Percentiles rank a stretch among this genome's conserved stretches.
phyloP scores from a whole-genome alignment of 495 filamentous ascomycete genomes.

The Symbiotaphrina buchneri region DNA sequence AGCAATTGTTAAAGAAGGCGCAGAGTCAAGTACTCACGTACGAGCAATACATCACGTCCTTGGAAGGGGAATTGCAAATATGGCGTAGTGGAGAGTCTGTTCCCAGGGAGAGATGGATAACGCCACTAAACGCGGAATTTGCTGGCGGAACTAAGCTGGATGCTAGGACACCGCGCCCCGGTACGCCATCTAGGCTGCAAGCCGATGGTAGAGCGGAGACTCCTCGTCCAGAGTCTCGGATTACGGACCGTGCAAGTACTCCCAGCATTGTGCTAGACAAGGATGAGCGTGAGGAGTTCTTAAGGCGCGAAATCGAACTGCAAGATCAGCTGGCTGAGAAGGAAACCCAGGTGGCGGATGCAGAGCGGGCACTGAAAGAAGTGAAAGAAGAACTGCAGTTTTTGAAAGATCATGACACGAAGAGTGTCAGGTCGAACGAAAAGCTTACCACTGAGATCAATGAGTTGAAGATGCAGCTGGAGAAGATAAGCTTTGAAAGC shows the following conservation, averaged over 20 bases:
- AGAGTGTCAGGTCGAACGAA: conserved; percentile 72
- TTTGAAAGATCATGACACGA: conserved; percentile 62
- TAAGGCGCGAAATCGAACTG: conserved; percentile 85
- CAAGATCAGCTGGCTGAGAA: conserved; percentile 91
- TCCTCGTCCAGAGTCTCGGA: conserved; percentile 56
- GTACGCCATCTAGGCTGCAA: conserved; percentile 59
- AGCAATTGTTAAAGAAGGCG: conserved; percentile 72
- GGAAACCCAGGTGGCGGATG: conserved; percentile 54
- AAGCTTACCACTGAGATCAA: conserved; percentile 63
- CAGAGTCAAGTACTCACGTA: conserved; percentile 77
- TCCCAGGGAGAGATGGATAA: conserved; percentile 65
- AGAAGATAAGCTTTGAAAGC: conserved; percentile 84
- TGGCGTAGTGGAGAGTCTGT: conserved; percentile 83
- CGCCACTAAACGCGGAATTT: conserved; percentile 29
- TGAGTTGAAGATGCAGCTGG: conserved; percentile 83
- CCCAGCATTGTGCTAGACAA: conserved; percentile 78
- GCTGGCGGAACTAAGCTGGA: conserved; percentile 28
- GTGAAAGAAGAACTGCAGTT: conserved; percentile 62
- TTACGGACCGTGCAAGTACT: conserved; percentile 74
- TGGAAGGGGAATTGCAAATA: conserved; percentile 63
- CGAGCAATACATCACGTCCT: conserved; percentile 58
- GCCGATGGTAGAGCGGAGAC: conserved; percentile 26
- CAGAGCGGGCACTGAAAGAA: conserved; percentile 57
- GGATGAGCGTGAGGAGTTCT: conserved; percentile 90
- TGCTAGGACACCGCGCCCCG: conserved; percentile 36